Evolutionary conservation across 768 basidiomycete species (phyloP).

Genomic region (Rhodotorula sphaerocarpa): DNA sequence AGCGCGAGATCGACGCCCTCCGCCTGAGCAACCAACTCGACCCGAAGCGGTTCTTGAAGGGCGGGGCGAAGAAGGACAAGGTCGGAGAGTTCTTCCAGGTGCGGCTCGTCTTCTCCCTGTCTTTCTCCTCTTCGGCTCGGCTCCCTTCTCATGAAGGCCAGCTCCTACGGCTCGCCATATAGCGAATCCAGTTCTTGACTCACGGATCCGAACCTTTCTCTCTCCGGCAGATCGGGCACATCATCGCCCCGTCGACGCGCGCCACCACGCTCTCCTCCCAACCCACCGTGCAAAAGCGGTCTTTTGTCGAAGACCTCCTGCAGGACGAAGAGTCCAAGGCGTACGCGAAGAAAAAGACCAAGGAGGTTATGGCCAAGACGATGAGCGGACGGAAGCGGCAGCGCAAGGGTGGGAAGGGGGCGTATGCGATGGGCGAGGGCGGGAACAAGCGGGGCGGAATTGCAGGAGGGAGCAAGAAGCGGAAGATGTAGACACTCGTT

Average conservation of each 20-base stretch:
- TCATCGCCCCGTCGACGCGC: conserved; percentile 63
- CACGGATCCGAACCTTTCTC: not conserved
- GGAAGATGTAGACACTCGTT: not conserved
- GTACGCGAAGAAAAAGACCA: conserved; percentile 84
- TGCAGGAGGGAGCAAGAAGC: not conserved
- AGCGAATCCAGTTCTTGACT: too few species aligned
- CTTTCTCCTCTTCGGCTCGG: not conserved
- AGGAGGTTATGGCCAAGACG: conserved; percentile 55
- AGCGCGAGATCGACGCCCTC: conserved; percentile 79
- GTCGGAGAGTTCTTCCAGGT: conserved; percentile 88
- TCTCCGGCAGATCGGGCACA: conserved; percentile 33
- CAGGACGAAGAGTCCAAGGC: conserved; percentile 76
- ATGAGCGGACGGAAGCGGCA: conserved; percentile 54
- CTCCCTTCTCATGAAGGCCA: too few species aligned
- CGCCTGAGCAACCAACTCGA: conserved; percentile 80
- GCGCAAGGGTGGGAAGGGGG: conserved; percentile 50
- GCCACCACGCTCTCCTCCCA: conserved; percentile 54
- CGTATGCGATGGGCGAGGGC: conserved; percentile 14
- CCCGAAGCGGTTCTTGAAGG: conserved; percentile 77
- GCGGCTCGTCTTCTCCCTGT: too few species aligned
- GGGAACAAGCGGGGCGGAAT: conserved; percentile 7
- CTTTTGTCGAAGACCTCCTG: conserved; percentile 77
- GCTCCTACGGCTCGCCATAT: too few species aligned
- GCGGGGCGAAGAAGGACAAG: conserved; percentile 62
- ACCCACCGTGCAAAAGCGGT: conserved; percentile 55